Conservation (phyloP, 1,139 yeast species). For the Eremothecium coryli region DNA sequence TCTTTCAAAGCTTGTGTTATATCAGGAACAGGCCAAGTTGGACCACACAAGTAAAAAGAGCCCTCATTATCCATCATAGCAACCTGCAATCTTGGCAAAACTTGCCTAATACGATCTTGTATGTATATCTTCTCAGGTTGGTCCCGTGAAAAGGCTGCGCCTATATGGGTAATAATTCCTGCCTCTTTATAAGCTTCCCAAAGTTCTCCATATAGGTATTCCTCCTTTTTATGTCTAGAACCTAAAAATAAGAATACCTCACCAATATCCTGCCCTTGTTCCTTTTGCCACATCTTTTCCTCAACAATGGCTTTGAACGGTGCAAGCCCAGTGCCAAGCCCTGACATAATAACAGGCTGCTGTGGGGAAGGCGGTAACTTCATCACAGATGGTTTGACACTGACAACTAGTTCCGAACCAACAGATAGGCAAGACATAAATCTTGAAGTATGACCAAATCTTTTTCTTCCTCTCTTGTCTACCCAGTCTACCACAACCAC, state of each 20-base stretch:
- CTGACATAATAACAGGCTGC: slow-evolving; percentile 94
- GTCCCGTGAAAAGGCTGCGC: slow-evolving; percentile 98
- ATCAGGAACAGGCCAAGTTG: slow-evolving; percentile 99
- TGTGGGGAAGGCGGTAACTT: slow-evolving; percentile 80
- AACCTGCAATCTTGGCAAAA: slow-evolving; percentile 60
- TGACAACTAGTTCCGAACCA: slow-evolving; percentile 84
- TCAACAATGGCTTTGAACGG: slow-evolving; percentile 97
- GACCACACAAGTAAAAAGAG: slow-evolving; percentile 94
- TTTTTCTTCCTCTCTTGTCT: slow-evolving; percentile 73
- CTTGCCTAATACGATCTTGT: slow-evolving; percentile 85
- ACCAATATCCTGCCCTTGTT: slow-evolving; percentile 84
- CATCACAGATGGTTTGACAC: slow-evolving; percentile 96
- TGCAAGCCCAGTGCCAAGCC: slow-evolving; percentile 96
- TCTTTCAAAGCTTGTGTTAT: slow-evolving; percentile 85
- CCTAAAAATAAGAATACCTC: slow-evolving; percentile 84
- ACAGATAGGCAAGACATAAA: slow-evolving; percentile 68
- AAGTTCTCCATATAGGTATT: slow-evolving; percentile 89
- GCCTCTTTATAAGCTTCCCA: slow-evolving; percentile 96
- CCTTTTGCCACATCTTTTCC: slow-evolving; percentile 88
- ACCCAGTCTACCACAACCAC: slow-evolving; percentile 97
- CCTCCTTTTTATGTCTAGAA: slow-evolving; percentile 92
- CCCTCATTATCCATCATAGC: slow-evolving; percentile 76
- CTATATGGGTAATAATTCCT: slow-evolving; percentile 85
- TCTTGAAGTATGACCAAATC: slow-evolving; percentile 93
- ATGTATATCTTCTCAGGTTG: slow-evolving; percentile 92